These are phyloP conservation scores for Pseudopediastrum boryanum DNA, from an alignment of 139 green algal genomes.

Conservation along the genomic window DNA sequence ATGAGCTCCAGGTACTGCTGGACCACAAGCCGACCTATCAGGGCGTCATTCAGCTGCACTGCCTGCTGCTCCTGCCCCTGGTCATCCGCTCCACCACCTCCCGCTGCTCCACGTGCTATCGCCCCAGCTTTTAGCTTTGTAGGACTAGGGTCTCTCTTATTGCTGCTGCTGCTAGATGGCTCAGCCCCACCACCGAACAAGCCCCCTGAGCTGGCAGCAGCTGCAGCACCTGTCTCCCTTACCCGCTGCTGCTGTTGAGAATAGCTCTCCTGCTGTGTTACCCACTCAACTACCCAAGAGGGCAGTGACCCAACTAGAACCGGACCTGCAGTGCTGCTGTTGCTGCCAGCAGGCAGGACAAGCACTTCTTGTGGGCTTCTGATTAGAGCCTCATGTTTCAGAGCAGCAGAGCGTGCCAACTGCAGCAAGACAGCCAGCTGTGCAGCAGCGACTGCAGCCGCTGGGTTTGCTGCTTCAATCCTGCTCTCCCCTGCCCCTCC, in stretches of 20 bases:
- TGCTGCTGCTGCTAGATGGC: background rate
- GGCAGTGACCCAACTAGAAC: background rate
- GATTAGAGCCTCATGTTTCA: constrained; percentile 21
- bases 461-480: background rate
- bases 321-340: background rate
- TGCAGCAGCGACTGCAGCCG: background rate
- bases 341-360: background rate
- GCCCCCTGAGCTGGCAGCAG: background rate
- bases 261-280: constrained; percentile 18
- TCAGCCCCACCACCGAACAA: too few relatives aligned
- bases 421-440: background rate
- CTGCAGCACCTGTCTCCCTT: background rate
- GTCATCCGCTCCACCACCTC: background rate
- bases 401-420: background rate
- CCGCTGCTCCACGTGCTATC: background rate
- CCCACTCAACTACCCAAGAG: constrained; percentile 14
- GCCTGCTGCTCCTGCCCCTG: background rate
- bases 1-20: constrained; percentile 8
- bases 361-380: background rate
- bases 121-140: too few relatives aligned
- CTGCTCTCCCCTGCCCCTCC: too few relatives aligned
- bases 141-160: too few relatives aligned
- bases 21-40: constrained; percentile 13
- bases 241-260: constrained; percentile 9
- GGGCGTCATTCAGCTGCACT: background rate